Conservation (phyloP, 305 asterid species). For the Fraxinus sp. region DNA sequence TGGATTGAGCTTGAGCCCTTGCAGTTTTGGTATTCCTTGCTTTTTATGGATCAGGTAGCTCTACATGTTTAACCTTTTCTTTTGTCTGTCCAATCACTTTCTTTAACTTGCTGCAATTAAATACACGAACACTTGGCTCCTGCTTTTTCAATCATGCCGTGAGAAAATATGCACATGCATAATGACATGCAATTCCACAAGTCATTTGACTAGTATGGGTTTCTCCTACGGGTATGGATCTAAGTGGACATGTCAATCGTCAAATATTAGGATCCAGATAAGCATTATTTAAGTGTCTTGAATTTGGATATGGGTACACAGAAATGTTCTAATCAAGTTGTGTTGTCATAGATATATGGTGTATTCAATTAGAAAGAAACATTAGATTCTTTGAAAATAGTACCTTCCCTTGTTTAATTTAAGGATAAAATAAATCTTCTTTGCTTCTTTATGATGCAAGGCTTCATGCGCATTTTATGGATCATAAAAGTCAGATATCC, state of each 20-base stretch:
- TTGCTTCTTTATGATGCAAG: neutral
- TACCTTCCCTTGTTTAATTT: neutral
- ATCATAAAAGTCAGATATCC: neutral
- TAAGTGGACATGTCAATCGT: neutral
- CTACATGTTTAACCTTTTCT: conserved; percentile 11
- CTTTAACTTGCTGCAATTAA: conserved; percentile 5
- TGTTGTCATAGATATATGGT: neutral
- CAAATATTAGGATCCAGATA: neutral
- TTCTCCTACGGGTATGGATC: neutral
- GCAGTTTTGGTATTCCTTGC: conserved; percentile 93
- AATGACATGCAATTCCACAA: neutral
- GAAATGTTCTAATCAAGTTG: neutral
- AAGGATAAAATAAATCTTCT: neutral
- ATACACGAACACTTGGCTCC: neutral
- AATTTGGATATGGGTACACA: neutral
- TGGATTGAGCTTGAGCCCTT: conserved; percentile 94
- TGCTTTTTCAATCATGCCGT: neutral
- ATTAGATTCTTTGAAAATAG: neutral
- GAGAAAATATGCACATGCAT: conserved; percentile 13
- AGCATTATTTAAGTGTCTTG: neutral
- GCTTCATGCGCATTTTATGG: neutral
- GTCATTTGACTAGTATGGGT: conserved; percentile 8
- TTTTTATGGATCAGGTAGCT: conserved; percentile 96
- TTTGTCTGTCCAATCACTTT: conserved; percentile 25
- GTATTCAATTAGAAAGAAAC: neutral